Percentiles rank a stretch among this genome's conserved stretches.
These are phyloP conservation scores for Suillus subaureus DNA, from an alignment of 768 basidiomycete species.

Conservation along the genomic window DNA sequence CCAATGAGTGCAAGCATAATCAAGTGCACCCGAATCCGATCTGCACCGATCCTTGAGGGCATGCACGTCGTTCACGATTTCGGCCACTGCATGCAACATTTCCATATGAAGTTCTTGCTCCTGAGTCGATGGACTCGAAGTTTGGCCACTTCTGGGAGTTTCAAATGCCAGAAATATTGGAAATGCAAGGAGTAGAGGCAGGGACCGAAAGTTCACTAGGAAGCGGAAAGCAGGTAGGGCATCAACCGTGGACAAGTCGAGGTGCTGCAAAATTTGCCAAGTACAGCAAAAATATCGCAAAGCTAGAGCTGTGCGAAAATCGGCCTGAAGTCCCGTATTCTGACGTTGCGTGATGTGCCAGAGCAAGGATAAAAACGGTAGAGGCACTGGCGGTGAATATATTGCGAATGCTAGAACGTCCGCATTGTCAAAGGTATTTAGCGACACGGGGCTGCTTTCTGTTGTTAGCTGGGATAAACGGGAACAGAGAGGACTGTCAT, in stretches of 20 bases:
- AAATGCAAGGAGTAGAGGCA: background rate
- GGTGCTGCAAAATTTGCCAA: background rate
- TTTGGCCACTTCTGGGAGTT: too few species aligned
- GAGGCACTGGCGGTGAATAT: background rate
- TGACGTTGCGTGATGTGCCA: background rate
- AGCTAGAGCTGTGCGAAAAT: background rate
- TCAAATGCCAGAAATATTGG: constrained; percentile 6
- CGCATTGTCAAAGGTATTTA: background rate
- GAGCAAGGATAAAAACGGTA: background rate
- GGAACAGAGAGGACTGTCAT: background rate
- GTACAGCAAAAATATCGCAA: background rate
- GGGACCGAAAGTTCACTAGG: background rate
- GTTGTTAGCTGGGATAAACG: background rate
- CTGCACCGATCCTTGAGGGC: background rate
- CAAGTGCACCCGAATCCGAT: background rate
- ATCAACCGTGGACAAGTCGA: background rate
- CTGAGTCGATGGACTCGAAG: background rate
- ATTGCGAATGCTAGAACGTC: background rate
- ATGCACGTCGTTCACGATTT: background rate
- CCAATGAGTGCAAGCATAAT: constrained; percentile 2
- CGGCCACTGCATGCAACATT: background rate
- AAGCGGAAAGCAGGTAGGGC: background rate
- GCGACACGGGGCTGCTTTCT: too few species aligned
- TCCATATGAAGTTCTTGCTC: background rate
- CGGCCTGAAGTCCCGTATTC: background rate